Evolutionary conservation across 768 basidiomycete species (phyloP).

Genomic region (Gloeopeniophorella convolvens): DNA sequence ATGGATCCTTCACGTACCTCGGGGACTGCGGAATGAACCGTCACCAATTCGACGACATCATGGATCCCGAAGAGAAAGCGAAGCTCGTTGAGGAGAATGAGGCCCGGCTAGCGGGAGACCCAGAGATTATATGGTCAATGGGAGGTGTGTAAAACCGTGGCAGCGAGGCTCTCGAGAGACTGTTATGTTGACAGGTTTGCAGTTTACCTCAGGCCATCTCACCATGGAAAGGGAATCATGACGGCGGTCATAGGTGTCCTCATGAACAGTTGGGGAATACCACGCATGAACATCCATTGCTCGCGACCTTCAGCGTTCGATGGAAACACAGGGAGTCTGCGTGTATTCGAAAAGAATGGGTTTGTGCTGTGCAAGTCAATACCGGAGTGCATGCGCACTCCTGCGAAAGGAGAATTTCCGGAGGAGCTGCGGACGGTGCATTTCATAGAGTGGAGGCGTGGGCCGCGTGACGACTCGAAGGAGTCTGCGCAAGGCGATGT

Average conservation of each 20-base stretch:
- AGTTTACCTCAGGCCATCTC: conserved; percentile 56
- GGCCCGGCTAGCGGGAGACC: conserved; percentile 39
- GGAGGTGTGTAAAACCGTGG: conserved; percentile 38
- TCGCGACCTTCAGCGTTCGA: conserved; percentile 40
- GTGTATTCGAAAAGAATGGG: conserved; percentile 64
- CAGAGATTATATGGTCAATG: conserved; percentile 51
- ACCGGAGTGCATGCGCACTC: conserved; percentile 32
- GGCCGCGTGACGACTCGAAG: too few species aligned
- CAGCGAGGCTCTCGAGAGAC: neutral
- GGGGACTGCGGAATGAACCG: conserved; percentile 38
- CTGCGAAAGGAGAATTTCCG: conserved; percentile 30
- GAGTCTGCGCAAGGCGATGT: too few species aligned
- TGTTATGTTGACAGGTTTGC: neutral
- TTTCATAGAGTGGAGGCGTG: conserved; percentile 23
- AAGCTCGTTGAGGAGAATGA: conserved; percentile 36
- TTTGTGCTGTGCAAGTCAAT: conserved; percentile 39
- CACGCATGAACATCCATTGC: conserved; percentile 50
- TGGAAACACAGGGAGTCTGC: conserved; percentile 53
- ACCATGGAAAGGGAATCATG: conserved; percentile 71
- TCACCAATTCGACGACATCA: conserved; percentile 28
- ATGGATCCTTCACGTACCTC: conserved; percentile 48
- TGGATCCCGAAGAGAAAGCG: conserved; percentile 34
- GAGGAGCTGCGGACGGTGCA: conserved; percentile 19
- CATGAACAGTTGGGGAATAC: conserved; percentile 53
- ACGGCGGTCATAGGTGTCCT: conserved; percentile 51